Conservation (phyloP, 1,284 basidiomycete species). For the Exobasidium rhododendri region DNA sequence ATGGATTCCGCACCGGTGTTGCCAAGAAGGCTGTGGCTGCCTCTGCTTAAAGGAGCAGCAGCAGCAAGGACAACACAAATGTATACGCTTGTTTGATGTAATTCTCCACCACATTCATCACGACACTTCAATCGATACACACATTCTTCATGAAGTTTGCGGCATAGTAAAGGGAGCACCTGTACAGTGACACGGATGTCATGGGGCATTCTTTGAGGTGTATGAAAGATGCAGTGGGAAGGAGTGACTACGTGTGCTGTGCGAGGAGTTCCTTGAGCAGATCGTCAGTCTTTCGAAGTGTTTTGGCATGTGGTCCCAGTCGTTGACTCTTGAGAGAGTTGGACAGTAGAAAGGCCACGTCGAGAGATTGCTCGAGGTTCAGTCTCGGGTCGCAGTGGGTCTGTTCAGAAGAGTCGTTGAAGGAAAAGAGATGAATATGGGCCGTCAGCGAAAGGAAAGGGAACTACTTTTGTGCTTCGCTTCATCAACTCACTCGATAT, state of each 20-base stretch:
- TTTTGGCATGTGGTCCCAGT: constrained; percentile 15
- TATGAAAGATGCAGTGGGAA: too few relatives aligned
- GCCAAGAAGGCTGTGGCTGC: constrained; percentile 44
- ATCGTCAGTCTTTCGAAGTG: not conserved
- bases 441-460: not conserved
- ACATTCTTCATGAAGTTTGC: too few relatives aligned
- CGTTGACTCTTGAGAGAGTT: constrained; percentile 43
- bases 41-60: constrained; percentile 38
- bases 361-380: constrained; percentile 62
- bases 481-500: constrained; percentile 57
- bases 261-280: constrained; percentile 4
- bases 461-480: not conserved
- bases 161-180: too few relatives aligned
- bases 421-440: not conserved
- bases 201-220: too few relatives aligned
- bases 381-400: constrained; percentile 56
- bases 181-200: too few relatives aligned
- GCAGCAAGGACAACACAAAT: too few relatives aligned
- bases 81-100: not conserved
- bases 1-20: constrained; percentile 68
- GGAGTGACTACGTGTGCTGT: too few relatives aligned
- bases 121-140: too few relatives aligned
- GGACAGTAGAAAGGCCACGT: constrained; percentile 49
- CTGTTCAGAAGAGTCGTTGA: constrained; percentile 14
- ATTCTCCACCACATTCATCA: not conserved